Evolutionary conservation across 208 protist genomes (phyloP).

Genomic region (Trichomonas tenax): DNA sequence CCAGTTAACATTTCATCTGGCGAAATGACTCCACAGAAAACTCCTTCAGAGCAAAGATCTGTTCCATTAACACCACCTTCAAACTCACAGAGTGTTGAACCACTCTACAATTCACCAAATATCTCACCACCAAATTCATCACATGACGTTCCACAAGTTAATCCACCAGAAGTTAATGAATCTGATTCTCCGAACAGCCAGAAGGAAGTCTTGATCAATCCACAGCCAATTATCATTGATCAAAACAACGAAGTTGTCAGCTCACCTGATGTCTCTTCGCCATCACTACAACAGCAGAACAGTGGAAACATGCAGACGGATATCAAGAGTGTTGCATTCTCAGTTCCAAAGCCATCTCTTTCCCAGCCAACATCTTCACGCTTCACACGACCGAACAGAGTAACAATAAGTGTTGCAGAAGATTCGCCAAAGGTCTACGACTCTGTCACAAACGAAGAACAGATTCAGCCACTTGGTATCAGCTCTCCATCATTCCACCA

Average conservation of each 20-base stretch:
- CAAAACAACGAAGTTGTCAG: no score
- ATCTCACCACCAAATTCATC: not conserved
- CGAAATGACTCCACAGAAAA: not conserved
- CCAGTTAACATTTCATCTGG: not conserved
- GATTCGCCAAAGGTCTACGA: not conserved
- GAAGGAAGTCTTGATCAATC: not conserved
- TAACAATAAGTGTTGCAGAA: not conserved
- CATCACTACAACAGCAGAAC: no score
- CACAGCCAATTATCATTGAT: not conserved
- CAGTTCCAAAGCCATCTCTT: not conserved
- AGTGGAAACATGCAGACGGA: not conserved
- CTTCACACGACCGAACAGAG: not conserved
- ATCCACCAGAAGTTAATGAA: not conserved
- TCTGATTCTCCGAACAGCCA: not conserved
- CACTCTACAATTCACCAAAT: not conserved
- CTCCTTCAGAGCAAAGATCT: not conserved
- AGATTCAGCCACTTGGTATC: not conserved
- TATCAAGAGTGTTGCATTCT: not conserved
- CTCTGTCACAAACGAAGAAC: not conserved
- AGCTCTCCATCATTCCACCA: not conserved
- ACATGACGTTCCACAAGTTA: not conserved
- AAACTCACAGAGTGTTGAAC: not conserved
- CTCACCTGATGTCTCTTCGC: not conserved
- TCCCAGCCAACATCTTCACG: not conserved
- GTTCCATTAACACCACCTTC: no score